A percentile compares a stretch with the other conserved stretches of the same genome.
These are phyloP conservation scores for Moricandia moricandioides DNA, from an alignment of 345 rosid species.

Conservation along the genomic window DNA sequence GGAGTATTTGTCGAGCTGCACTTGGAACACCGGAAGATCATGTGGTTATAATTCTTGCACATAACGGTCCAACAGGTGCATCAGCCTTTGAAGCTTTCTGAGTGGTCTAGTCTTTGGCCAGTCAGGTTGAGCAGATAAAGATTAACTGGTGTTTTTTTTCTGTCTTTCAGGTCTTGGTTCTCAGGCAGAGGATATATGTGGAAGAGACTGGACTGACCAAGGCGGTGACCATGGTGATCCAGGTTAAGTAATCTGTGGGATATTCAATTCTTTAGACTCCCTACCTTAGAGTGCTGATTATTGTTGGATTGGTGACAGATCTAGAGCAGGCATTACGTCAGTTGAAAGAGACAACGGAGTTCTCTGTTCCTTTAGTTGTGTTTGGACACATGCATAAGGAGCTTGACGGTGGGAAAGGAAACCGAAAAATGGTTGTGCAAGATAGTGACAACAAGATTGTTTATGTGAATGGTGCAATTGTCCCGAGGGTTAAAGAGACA, in stretches of 20 bases:
- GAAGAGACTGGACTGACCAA: constrained; percentile 65
- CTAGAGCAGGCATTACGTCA: constrained; percentile 65
- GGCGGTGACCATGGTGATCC: constrained; percentile 97
- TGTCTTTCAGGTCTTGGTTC: constrained; percentile 75
- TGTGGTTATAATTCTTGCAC: constrained; percentile 70
- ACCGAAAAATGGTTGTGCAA: constrained; percentile 62
- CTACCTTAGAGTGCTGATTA: neutral
- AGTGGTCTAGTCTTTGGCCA: constrained; percentile 9
- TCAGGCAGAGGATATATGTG: constrained; percentile 68
- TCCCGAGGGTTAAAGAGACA: constrained; percentile 60
- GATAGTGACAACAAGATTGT: constrained; percentile 48
- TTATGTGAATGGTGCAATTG: constrained; percentile 78
- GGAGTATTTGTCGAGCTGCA: constrained; percentile 56
- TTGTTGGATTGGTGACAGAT: constrained; percentile 44
- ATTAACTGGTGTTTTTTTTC: constrained; percentile 1
- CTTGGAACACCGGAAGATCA: constrained; percentile 69
- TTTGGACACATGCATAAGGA: constrained; percentile 94
- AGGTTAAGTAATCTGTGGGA: constrained; percentile 41
- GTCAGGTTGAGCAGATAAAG: neutral
- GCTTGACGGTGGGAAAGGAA: constrained; percentile 60
- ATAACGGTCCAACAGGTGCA: constrained; percentile 81
- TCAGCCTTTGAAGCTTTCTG: constrained; percentile 12
- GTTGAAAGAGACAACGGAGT: constrained; percentile 49
- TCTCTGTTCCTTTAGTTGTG: constrained; percentile 55
- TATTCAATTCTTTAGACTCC: neutral